These are phyloP conservation scores for Tulasnella sp. DNA, from an alignment of 768 basidiomycete species.

Conservation along the genomic window DNA sequence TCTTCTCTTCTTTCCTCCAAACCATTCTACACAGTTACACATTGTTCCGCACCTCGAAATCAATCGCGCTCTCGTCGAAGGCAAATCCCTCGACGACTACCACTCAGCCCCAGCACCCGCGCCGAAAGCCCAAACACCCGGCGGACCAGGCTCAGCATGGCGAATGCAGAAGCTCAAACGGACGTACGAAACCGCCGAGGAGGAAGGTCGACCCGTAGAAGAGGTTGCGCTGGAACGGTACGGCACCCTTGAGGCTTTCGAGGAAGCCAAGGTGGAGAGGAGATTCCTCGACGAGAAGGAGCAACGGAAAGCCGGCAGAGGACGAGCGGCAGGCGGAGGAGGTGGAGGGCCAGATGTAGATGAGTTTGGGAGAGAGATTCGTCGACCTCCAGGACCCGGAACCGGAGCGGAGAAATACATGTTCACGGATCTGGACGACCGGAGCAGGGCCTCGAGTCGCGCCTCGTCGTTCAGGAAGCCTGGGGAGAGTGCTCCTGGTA, in stretches of 20 bases:
- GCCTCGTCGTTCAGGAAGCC: constrained; percentile 78
- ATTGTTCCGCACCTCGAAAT: constrained; percentile 47
- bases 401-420: constrained; percentile 32
- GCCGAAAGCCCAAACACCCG: constrained; percentile 47
- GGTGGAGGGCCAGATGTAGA: constrained; percentile 30
- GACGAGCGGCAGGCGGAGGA: constrained; percentile 17
- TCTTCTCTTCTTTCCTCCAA: no score
- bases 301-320: constrained; percentile 36
- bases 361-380: constrained; percentile 26
- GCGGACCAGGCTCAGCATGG: constrained; percentile 91
- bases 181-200: constrained; percentile 82
- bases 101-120: constrained; percentile 30
- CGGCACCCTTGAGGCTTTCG: constrained; percentile 70
- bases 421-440: constrained; percentile 50
- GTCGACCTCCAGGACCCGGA: constrained; percentile 19
- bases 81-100: constrained; percentile 29
- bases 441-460: constrained; percentile 57
- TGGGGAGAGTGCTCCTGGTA: constrained; percentile 44
- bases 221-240: constrained; percentile 84
- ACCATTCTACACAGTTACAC: constrained; percentile 38
- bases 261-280: constrained; percentile 81
- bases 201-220: constrained; percentile 60
- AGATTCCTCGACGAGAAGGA: constrained; percentile 76
- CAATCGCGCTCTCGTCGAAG: constrained; percentile 44
- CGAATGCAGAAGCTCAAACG: constrained; percentile 93